phyloP scores from a whole-genome alignment of 2,329 filamentous ascomycete genomes.

The Penicillium sp. region DNA sequence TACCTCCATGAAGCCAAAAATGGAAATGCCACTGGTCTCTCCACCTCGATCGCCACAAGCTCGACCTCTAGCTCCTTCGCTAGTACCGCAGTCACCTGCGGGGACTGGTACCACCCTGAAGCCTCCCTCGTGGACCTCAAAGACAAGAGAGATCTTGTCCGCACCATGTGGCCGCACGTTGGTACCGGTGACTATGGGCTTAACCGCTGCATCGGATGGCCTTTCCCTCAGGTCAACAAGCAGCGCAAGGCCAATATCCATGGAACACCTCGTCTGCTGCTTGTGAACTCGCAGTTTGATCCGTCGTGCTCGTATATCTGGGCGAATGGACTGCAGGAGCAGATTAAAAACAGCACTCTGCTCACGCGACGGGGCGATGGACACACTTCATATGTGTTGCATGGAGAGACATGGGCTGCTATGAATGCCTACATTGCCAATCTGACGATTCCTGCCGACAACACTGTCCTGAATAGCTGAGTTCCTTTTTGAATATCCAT shows the following conservation, averaged over 20 bases:
- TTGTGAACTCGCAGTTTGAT: constrained; percentile 45
- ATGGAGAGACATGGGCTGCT: background rate
- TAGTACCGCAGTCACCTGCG: constrained; percentile 1
- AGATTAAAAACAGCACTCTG: constrained; percentile 38
- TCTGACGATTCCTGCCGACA: background rate
- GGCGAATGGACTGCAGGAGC: constrained; percentile 38
- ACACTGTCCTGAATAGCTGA: background rate
- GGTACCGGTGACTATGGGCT: constrained; percentile 39
- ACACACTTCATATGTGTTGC: background rate
- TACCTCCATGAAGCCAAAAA: constrained; percentile 32
- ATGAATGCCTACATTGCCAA: background rate
- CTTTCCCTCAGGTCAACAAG: constrained; percentile 37
- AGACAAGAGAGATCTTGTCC: constrained; percentile 32
- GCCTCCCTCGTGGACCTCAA: constrained; percentile 22
- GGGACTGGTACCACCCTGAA: background rate
- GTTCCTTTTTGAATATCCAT: too few relatives aligned
- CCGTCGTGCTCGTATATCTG: constrained; percentile 44
- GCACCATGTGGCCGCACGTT: constrained; percentile 38
- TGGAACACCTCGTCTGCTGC: constrained; percentile 33
- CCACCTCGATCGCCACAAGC: constrained; percentile 27
- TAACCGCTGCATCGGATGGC: constrained; percentile 46
- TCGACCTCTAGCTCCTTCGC: constrained; percentile 30
- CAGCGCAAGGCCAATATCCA: constrained; percentile 30
- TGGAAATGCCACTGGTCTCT: constrained; percentile 42
- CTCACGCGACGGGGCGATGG: constrained; percentile 40